A percentile compares a stretch with the other conserved stretches of the same genome.
Conservation (phyloP, 2,329 filamentous ascomycete genomes). For the Elsinoe australis region DNA sequence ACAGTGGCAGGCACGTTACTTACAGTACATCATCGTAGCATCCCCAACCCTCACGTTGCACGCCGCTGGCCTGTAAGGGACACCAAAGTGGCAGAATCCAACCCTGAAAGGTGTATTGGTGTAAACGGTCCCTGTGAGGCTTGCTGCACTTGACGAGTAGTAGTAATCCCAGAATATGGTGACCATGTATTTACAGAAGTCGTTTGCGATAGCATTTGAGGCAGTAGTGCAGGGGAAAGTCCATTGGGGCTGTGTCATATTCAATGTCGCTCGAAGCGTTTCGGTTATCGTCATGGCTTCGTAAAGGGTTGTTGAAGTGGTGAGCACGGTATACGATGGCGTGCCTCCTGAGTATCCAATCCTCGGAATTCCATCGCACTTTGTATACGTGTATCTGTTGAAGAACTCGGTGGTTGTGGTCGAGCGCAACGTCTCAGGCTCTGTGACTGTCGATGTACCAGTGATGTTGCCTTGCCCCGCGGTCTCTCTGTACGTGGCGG, state of each 20-base stretch:
- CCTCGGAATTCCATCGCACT: background rate
- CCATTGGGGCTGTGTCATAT: background rate
- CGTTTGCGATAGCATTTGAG: background rate
- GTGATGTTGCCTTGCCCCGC: background rate
- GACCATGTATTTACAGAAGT: background rate
- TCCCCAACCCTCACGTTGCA: background rate
- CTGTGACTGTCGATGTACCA: background rate
- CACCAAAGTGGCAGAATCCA: background rate
- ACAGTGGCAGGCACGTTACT: background rate
- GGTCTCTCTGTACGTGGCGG: background rate
- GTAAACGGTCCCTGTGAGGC: background rate
- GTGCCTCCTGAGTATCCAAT: background rate
- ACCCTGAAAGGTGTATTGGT: background rate
- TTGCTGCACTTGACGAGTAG: background rate
- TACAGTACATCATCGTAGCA: constrained; percentile 3
- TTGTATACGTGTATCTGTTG: constrained; percentile 1
- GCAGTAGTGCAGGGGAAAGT: background rate
- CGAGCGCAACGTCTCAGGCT: background rate
- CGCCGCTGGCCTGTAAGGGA: background rate
- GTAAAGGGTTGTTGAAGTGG: background rate
- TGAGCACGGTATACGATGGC: background rate
- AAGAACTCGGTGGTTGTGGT: background rate
- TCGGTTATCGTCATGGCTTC: background rate
- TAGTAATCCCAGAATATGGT: constrained; percentile 2
- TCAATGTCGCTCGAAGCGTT: background rate